Percentiles rank a stretch among this genome's conserved stretches.
Conservation (phyloP, 768 basidiomycete genomes). For the Chalciporus chontae region DNA sequence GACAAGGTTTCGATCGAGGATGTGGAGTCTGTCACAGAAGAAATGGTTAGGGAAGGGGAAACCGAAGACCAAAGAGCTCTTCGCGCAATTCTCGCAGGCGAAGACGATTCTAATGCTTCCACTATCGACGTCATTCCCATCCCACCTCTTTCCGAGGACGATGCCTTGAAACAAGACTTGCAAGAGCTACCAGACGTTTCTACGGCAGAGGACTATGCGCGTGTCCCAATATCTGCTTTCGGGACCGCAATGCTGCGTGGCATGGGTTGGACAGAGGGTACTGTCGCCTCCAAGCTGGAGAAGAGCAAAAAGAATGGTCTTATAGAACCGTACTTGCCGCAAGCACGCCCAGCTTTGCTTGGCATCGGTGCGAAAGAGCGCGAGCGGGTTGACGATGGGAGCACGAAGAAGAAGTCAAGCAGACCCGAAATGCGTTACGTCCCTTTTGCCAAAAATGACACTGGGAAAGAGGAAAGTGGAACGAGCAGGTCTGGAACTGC, state of each 20-base stretch:
- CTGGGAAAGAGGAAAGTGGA: slow-evolving; percentile 29
- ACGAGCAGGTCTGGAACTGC: slow-evolving; percentile 35
- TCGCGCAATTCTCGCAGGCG: slow-evolving; percentile 67
- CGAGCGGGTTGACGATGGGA: slow-evolving; percentile 69
- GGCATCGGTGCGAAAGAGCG: slow-evolving; percentile 94
- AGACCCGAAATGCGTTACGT: slow-evolving; percentile 73
- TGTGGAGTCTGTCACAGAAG: slow-evolving; percentile 7
- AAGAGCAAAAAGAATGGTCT: slow-evolving; percentile 52
- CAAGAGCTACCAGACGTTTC: slow-evolving; percentile 72
- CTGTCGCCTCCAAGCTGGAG: slow-evolving; percentile 57
- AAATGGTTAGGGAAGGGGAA: slow-evolving; percentile 49
- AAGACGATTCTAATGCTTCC: slow-evolving; percentile 34
- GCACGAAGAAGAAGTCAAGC: slow-evolving; percentile 45
- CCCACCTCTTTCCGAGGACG: slow-evolving; percentile 65
- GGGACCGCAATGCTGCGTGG: slow-evolving; percentile 90
- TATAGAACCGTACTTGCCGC: slow-evolving; percentile 78
- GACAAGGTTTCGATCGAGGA: slow-evolving; percentile 13
- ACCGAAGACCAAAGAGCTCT: slow-evolving; percentile 80
- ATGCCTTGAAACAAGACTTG: slow-evolving; percentile 84
- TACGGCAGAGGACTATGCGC: slow-evolving; percentile 80
- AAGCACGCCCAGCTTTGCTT: slow-evolving; percentile 77
- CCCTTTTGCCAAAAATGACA: slow-evolving; percentile 74
- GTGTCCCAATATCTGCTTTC: slow-evolving; percentile 89
- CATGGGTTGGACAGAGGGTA: slow-evolving; percentile 94
- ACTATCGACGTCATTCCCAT: slow-evolving; percentile 61